These are phyloP conservation scores for Lactarius pseudohatsudake DNA, from an alignment of 768 basidiomycete genomes.

Conservation along the genomic window DNA sequence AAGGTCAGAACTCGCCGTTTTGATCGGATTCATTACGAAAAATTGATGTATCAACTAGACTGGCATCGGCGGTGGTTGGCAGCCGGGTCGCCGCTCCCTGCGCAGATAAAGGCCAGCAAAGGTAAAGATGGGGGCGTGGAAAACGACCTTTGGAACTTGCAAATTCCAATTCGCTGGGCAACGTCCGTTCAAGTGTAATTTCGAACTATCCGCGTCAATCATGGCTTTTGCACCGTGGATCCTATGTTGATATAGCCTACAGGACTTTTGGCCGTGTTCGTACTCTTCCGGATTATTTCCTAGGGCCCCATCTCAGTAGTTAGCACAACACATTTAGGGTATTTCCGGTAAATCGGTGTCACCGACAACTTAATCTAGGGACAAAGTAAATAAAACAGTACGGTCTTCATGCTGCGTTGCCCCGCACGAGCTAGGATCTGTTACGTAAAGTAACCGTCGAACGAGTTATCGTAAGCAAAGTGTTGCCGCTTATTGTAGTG, in stretches of 20 bases:
- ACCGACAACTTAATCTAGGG: too few relatives aligned
- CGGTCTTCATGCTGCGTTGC: neutral
- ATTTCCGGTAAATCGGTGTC: neutral
- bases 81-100: conserved; percentile 18
- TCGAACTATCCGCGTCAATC: neutral
- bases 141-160: conserved; percentile 17
- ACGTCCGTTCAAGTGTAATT: neutral
- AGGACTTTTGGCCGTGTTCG: neutral
- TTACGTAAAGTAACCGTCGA: too few relatives aligned
- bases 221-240: neutral
- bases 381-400: neutral
- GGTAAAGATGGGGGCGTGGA: neutral
- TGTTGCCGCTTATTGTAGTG: too few relatives aligned
- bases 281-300: neutral
- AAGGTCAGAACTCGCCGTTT: conserved; percentile 7
- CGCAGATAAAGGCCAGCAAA: neutral
- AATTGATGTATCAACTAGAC: neutral
- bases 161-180: conserved; percentile 16
- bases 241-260: neutral
- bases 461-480: too few relatives aligned
- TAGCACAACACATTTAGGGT: neutral
- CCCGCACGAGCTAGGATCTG: neutral
- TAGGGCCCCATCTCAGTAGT: neutral
- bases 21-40: neutral
- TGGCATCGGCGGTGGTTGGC: conserved; percentile 18